A percentile compares a stretch with the other conserved stretches of the same genome.
phyloP scores from a whole-genome alignment of 2,329 filamentous ascomycete species.

The Fusarium continuum region DNA sequence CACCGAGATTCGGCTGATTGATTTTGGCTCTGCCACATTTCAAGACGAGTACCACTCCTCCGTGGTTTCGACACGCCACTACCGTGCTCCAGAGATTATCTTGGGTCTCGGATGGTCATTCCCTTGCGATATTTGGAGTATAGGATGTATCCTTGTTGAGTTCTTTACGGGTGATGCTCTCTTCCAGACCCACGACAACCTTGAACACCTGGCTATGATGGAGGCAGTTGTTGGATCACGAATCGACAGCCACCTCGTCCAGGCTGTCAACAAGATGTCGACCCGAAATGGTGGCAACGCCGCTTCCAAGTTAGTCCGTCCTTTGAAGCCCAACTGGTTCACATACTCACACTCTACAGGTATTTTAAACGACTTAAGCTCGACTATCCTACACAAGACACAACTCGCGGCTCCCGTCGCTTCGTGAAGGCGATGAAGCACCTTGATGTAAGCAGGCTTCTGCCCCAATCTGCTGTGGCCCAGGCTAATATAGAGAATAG shows the following conservation, averaged over 20 bases:
- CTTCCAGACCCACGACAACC: slow-evolving; percentile 77
- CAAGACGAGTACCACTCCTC: slow-evolving; percentile 78
- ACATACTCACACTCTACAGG: slow-evolving; percentile 52
- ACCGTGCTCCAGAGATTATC: slow-evolving; percentile 76
- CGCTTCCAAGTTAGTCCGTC: slow-evolving; percentile 66
- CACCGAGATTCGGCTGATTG: slow-evolving; percentile 75
- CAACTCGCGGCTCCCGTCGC: slow-evolving; percentile 69
- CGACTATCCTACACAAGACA: slow-evolving; percentile 71
- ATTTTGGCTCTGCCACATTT: slow-evolving; percentile 77
- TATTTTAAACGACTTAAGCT: slow-evolving; percentile 73
- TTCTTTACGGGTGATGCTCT: slow-evolving; percentile 77
- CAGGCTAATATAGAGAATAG: slow-evolving; percentile 49
- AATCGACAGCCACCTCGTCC: slow-evolving; percentile 68
- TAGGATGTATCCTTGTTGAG: slow-evolving; percentile 76
- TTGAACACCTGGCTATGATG: slow-evolving; percentile 81
- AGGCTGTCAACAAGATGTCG: slow-evolving; percentile 59
- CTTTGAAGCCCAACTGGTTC: neutral
- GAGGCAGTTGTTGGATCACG: slow-evolving; percentile 70
- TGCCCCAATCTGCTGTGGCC: neutral
- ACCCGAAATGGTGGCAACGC: slow-evolving; percentile 66
- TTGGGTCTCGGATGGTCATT: slow-evolving; percentile 76
- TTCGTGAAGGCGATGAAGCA: slow-evolving; percentile 79
- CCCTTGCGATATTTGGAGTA: slow-evolving; percentile 78
- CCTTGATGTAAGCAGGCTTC: slow-evolving; percentile 60
- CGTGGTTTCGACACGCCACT: slow-evolving; percentile 75